Evolutionary conservation across 805 yeast genomes (phyloP), one percentile per base, ranked within the genome.

Genomic region (Hanseniaspora pseudoguilliermondii): DNA sequence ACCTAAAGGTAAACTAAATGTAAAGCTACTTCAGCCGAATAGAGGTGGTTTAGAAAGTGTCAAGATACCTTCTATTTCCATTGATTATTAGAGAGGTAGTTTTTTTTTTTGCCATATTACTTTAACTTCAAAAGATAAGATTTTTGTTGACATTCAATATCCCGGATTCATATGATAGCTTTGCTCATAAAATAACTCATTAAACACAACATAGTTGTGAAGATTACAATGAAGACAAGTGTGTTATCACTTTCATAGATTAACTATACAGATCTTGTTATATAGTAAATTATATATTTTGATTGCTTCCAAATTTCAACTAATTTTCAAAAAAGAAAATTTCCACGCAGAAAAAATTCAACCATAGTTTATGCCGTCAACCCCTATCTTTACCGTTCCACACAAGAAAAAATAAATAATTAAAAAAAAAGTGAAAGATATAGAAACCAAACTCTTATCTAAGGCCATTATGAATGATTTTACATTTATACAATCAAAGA

Each of bases 11-110:
- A 52, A 52, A 29, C 23, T 43, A 20, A 52, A 52, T n/a, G 40
- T 27, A 5, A 52, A 52, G n/a, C 49, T 52, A 13, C 44, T 52
- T 15, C 25, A 52, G 16, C 55, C 55, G 5, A 52, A 52, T n/a
- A 43, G 55, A 44, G 55, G 55, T 38, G 49, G 55, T 8, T 18
- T 52, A 18, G 49, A 52, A 13, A 42, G 49, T 18, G 55, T 52
- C 16, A 52, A 52, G 34, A 35, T 52, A 10, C 55, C 55, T 27
- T 18, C 36, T n/a, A 42, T 52, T 2, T 27, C 20, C 11, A 52
- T 52, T 20, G 55, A 52, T 27, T 52, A 52, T 44, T 52, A 44
- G 16, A 6, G 16, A 9, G 42, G 7, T 23, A 5, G 27, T 20
- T 29, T 18, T 18, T 32, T n/a, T 25, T 18, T 18, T 32, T n/a